phyloP scores from a whole-genome alignment of 768 basidiomycete genomes.

The Lactarius deliciosus region DNA sequence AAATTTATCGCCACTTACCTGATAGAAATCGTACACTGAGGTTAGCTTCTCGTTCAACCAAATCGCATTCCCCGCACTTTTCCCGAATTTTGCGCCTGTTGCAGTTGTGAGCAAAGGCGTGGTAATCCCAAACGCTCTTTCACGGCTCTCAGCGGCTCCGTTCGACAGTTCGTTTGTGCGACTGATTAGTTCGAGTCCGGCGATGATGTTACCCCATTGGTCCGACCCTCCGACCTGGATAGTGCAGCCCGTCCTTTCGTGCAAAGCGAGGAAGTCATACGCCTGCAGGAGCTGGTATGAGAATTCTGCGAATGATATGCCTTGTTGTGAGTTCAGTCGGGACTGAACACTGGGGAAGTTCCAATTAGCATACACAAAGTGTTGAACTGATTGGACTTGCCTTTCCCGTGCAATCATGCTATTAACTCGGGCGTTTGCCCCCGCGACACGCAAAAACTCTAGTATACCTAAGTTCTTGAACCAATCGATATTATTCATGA shows the following conservation, averaged over 20 bases:
- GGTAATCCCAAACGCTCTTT: slow-evolving; percentile 76
- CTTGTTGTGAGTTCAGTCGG: slow-evolving; percentile 74
- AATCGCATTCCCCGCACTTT: slow-evolving; percentile 93
- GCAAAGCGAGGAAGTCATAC: slow-evolving; percentile 85
- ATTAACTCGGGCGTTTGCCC: slow-evolving; percentile 78
- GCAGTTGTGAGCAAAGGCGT: slow-evolving; percentile 92
- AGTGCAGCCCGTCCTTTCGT: slow-evolving; percentile 62
- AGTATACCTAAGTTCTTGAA: slow-evolving; percentile 68
- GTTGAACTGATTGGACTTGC: slow-evolving; percentile 42
- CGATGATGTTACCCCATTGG: slow-evolving; percentile 97
- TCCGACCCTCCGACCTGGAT: slow-evolving; percentile 96
- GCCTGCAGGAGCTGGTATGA: slow-evolving; percentile 97
- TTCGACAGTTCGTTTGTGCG: slow-evolving; percentile 40
- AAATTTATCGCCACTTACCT: slow-evolving; percentile 47
- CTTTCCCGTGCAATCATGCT: slow-evolving; percentile 91
- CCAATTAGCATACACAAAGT: not conserved
- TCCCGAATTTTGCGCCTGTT: slow-evolving; percentile 93
- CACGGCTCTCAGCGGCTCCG: slow-evolving; percentile 22
- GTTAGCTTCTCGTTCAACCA: slow-evolving; percentile 83
- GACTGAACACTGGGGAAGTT: slow-evolving; percentile 63
- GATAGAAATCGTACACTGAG: slow-evolving; percentile 91
- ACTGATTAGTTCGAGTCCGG: slow-evolving; percentile 88
- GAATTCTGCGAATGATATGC: slow-evolving; percentile 98
- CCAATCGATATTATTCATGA: slow-evolving; percentile 79
- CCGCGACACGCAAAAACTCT: slow-evolving; percentile 81